phyloP scores from a whole-genome alignment of 2,329 filamentous ascomycete species.

The Alternaria viburni region DNA sequence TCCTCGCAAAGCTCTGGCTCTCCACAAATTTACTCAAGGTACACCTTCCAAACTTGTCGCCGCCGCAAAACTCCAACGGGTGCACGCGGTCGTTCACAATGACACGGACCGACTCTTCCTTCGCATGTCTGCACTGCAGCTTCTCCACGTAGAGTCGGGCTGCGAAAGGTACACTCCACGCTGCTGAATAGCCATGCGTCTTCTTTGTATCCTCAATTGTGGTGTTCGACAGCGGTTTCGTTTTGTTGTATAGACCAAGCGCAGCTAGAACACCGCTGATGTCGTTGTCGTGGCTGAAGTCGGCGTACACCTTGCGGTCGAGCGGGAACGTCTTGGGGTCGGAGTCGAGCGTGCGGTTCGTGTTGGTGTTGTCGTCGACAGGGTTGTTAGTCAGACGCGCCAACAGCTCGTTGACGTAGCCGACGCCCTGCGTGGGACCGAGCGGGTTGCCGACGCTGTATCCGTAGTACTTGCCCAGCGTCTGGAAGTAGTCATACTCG shows the following conservation, averaged over 20 bases:
- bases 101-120: constrained; percentile 76
- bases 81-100: constrained; percentile 85
- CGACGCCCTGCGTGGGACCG: constrained; percentile 83
- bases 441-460: constrained; percentile 78
- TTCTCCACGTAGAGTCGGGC: constrained; percentile 87
- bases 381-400: constrained; percentile 74
- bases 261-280: constrained; percentile 80
- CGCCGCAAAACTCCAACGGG: constrained; percentile 71
- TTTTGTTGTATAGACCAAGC: constrained; percentile 77
- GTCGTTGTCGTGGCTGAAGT: constrained; percentile 92
- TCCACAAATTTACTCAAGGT: constrained; percentile 72
- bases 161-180: constrained; percentile 83
- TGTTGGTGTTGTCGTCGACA: constrained; percentile 75
- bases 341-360: constrained; percentile 77
- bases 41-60: constrained; percentile 75
- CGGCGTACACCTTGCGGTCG: constrained; percentile 72
- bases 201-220: constrained; percentile 58
- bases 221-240: constrained; percentile 55
- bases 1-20: constrained; percentile 74
- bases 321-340: constrained; percentile 75
- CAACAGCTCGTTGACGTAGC: constrained; percentile 86
- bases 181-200: constrained; percentile 72
- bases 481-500: constrained; percentile 80
- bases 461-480: constrained; percentile 84
- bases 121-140: constrained; percentile 68